Evolutionary conservation across 2,329 filamentous ascomycete species (phyloP).

Genomic region (Calonectria crousiana): DNA sequence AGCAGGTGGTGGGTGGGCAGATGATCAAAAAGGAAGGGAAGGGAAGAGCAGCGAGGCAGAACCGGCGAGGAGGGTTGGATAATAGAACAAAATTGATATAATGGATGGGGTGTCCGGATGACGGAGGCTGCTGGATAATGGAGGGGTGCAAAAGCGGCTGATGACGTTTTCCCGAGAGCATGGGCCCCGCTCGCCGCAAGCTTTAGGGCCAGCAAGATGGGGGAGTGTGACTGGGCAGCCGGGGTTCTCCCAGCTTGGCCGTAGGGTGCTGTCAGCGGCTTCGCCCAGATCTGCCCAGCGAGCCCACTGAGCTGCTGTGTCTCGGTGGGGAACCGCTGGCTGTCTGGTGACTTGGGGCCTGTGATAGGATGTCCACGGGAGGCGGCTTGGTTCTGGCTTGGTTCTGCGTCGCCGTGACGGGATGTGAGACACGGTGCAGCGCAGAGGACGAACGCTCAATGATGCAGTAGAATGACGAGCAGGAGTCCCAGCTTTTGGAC

Average conservation of each 20-base stretch:
- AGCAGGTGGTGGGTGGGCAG: constrained; percentile 38
- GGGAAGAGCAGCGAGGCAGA: constrained; percentile 18
- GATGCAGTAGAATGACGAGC: constrained; percentile 15
- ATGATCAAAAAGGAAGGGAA: constrained; percentile 36
- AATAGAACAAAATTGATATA: constrained; percentile 19
- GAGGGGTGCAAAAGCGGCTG: constrained; percentile 35
- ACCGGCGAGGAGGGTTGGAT: constrained; percentile 16
- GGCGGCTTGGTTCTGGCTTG: not conserved
- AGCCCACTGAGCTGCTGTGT: not conserved
- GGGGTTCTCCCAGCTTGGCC: constrained; percentile 21
- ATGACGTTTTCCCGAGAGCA: constrained; percentile 43
- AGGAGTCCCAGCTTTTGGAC: not conserved
- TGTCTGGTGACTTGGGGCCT: constrained; percentile 36
- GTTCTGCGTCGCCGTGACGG: not conserved
- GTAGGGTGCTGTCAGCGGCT: not conserved
- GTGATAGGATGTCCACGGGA: constrained; percentile 34
- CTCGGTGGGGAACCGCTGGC: constrained; percentile 1
- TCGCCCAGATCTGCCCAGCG: not conserved
- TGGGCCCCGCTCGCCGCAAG: constrained; percentile 37
- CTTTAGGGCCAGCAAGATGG: constrained; percentile 34
- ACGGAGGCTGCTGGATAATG: constrained; percentile 31
- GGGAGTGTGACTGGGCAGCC: constrained; percentile 39
- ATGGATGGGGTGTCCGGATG: constrained; percentile 33
- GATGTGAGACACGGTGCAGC: constrained; percentile 12
- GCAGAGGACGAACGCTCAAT: not conserved